Evolutionary conservation across 2,329 filamentous ascomycete genomes (phyloP), one percentile per base, ranked within the genome.

Genomic region (Sarocladiaceae sp.): DNA sequence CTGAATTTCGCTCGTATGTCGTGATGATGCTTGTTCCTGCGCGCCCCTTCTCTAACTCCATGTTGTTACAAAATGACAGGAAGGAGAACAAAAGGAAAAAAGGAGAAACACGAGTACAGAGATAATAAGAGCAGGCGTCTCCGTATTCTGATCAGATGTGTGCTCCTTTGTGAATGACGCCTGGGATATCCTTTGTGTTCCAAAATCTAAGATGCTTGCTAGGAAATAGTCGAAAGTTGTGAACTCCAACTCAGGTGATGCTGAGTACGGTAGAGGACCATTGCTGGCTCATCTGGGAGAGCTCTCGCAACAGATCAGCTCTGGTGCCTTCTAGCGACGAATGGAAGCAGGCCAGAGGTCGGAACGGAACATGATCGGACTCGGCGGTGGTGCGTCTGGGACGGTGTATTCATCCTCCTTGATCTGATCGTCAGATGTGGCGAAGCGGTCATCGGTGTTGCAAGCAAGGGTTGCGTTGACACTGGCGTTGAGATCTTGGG

Each of bases 311-410:
- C n/a, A n/a, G n/a, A n/a, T n/a, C n/a, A n/a, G n/a, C n/a, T n/a
- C n/a, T n/a, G 8, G 18, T 12, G 4, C 33, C 20, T 20, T 28
- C 20, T 52, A 52, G 40, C 88, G 81, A 50, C 47, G 47, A 20
- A 37, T 28, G 4, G 47, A 50, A 2, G 86, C 91, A 51, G 75
- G 70, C 79, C 80, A 83, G 63, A 78, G 73, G 53, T 84, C 79
- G 22, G 70, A 66, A 26, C 78, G 75, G 62, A 83, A 84, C 67
- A 78, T 79, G 62, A 86, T 79, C 7, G 83, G 83, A 58, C 79
- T 83, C 12, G 83, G 81, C 18, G 83, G 83, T 12, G 83, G 83
- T 36, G 83, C 79, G 13, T 82, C 81, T n/a, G 83, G 83, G 18
- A 84, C 81, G 28, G 75, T 73, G 69, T 84, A 86, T 66, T 85